A percentile compares a stretch with the other conserved stretches of the same genome.
Conservation (phyloP, 1,284 basidiomycete species). For the Somion occarium region DNA sequence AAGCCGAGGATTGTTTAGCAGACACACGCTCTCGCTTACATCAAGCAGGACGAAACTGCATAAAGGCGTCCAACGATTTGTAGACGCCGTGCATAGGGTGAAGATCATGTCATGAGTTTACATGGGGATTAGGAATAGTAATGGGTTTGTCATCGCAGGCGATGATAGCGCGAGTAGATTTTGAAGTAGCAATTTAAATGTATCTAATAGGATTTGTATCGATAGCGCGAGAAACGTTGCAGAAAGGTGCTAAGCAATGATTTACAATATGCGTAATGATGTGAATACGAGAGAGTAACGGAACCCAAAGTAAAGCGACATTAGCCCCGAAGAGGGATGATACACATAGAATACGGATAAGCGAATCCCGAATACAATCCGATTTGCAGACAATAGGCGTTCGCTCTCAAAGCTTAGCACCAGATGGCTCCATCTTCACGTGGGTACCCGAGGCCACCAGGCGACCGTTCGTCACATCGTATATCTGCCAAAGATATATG, state of each 20-base stretch:
- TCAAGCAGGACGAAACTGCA: constrained; percentile 10
- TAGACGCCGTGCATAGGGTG: constrained; percentile 14
- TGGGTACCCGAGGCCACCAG: constrained; percentile 33
- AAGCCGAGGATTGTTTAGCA: constrained; percentile 8
- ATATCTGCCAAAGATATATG: constrained; percentile 26
- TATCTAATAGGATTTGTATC: not conserved
- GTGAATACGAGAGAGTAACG: not conserved
- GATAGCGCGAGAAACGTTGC: not conserved
- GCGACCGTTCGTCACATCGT: constrained; percentile 30
- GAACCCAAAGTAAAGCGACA: no score
- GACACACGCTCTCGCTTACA: not conserved
- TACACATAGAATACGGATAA: not conserved
- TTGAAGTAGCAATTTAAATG: no score
- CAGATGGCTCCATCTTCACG: constrained; percentile 30
- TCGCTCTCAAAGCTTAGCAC: not conserved
- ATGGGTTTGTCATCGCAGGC: not conserved
- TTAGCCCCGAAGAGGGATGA: not conserved
- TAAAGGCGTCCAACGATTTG: constrained; percentile 12
- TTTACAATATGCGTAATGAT: not conserved
- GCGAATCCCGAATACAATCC: no score
- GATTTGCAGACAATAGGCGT: no score
- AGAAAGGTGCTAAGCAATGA: not conserved
- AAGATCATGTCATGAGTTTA: constrained; percentile 7
- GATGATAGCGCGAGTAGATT: no score
- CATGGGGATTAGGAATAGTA: no score